A percentile compares a stretch with the other conserved stretches of the same genome.
Evolutionary conservation across 805 yeast species (phyloP).

Genomic region (Blastobotrys terrestris): DNA sequence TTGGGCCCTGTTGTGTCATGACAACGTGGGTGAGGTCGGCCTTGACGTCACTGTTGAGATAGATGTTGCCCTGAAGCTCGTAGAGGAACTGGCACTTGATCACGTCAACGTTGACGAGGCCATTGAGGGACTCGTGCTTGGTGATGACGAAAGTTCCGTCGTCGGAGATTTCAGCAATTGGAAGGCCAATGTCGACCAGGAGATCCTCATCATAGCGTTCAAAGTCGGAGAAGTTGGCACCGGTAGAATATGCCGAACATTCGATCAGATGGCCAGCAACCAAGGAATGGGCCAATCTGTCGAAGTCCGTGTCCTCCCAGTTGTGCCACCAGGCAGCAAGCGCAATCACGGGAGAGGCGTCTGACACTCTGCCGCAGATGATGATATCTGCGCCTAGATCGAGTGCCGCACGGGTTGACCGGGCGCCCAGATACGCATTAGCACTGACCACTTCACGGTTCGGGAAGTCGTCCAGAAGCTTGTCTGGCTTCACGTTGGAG

Average conservation of each 20-base stretch:
- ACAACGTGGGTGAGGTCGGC: conserved; percentile 15
- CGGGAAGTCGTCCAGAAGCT: background rate
- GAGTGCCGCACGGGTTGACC: conserved; percentile 19
- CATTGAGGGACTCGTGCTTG: conserved; percentile 19
- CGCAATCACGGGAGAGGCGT: conserved; percentile 23
- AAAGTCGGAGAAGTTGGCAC: conserved; percentile 22
- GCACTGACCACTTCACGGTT: conserved; percentile 15
- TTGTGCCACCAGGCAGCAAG: conserved; percentile 23
- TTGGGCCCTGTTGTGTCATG: conserved; percentile 6
- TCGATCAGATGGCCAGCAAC: conserved; percentile 24
- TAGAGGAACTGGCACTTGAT: conserved; percentile 20
- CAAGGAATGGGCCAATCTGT: conserved; percentile 21
- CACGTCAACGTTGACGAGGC: conserved; percentile 19
- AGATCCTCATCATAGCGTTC: conserved; percentile 12
- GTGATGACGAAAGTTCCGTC: conserved; percentile 21
- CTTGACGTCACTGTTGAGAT: conserved; percentile 22
- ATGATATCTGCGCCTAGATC: conserved; percentile 22
- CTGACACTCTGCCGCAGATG: conserved; percentile 22
- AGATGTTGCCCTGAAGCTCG: conserved; percentile 25
- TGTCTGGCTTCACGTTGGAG: background rate
- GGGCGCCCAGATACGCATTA: conserved; percentile 17
- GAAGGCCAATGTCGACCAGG: conserved; percentile 19
- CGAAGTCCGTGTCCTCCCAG: conserved; percentile 18
- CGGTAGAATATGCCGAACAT: conserved; percentile 21
- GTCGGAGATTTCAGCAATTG: conserved; percentile 19